Evolutionary conservation across 805 yeast species (phyloP), one percentile per base, ranked within the genome.

Genomic region (Kodamaea kaohsiungensis): DNA sequence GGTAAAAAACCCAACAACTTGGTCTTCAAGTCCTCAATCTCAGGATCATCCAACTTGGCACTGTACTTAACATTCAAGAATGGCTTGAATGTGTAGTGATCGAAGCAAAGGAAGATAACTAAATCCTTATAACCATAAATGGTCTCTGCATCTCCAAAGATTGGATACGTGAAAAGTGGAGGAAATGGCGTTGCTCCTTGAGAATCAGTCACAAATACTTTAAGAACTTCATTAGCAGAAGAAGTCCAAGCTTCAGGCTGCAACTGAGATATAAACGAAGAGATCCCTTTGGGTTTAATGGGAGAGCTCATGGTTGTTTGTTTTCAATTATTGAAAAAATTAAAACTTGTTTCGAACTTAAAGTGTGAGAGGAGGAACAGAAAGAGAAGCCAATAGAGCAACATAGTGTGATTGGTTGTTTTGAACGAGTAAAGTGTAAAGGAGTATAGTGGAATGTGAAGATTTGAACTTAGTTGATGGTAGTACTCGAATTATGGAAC

Each of bases 141-240:
- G 52, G 86, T 86, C 65, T 95, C 99, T 1, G 91, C 80, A 48
- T 91, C 96, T 5, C 98, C 98, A 76, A 84, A 95, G 9, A 95
- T 87, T 1, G 98, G 96, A 68, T 95, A 95, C 1, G 98, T 93
- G 72, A 90, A 91, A 12, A 73, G 64, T 0, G 98, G 98, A 39
- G 79, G 72, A 73, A 92, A 91, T 22, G 66, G 63, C 2, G 82
- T 74, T 17, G 86, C 82, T 0, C 85, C 85, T 2, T 77, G 71
- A 1, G 81, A 77, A 55, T 83, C 86, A 3, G 88, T 88, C 25
- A 75, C 61, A 53, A 68, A 83, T 7, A 91, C 66, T 47, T 79
- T 76, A 15, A 89, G 69, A 0, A 84, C 87, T 12, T 87, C 88
- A 56, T 87, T 91, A 49, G 96, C 82, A 1, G 89, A 83, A 7